Evolutionary conservation across 352 stramenopile genomes (phyloP), one percentile per base, ranked within the genome.

Genomic region (Phytopythium montanum): DNA sequence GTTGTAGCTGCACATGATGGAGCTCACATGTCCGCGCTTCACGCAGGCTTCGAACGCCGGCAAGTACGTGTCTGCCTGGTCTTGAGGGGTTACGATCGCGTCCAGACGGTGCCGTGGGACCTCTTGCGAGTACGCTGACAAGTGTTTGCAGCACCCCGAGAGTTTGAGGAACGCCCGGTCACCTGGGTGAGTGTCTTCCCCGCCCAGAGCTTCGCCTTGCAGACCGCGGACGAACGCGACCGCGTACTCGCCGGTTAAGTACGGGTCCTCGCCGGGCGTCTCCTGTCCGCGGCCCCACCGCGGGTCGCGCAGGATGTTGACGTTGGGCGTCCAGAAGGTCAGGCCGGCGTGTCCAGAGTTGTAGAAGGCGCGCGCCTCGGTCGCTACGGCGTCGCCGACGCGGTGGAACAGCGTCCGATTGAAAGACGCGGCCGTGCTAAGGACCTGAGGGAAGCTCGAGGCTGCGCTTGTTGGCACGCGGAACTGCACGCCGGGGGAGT

Each of bases 1-100:
- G 59, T 98, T 98, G 73, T 98, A 98, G 53, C 81, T 95, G 70
- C 94, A 98, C 95, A 98, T 98, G 44, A 98, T 65, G 12, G 81
- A 79, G 50, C 72, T 95, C 33, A 85, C 89, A 48, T 79, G 66
- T 19, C 75, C 91, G 25, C 86, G 77, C 61, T 64, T 82, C 16
- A 98, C 75, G 65, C 89, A 97, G 54, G 79, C 71, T 44, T 93
- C 75, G 52, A 97, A 95, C 12, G 75, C 74, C 13, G 79, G 81
- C 12, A 97, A 84, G 75, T 97, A 98, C 23, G 92, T 98, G 52
- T 97, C 87, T 16, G 76, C 61, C 56, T 96, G 79, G 69, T 98
- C 94, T 61, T 87, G 80, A 56, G 86, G 73, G 14, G 73, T 90
- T 49, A 98, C 86, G 45, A 93, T 80, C 12, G 87, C 90, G 65